These are phyloP conservation scores for Auriscalpium microsporum DNA, from an alignment of 768 basidiomycete species.

Conservation along the genomic window DNA sequence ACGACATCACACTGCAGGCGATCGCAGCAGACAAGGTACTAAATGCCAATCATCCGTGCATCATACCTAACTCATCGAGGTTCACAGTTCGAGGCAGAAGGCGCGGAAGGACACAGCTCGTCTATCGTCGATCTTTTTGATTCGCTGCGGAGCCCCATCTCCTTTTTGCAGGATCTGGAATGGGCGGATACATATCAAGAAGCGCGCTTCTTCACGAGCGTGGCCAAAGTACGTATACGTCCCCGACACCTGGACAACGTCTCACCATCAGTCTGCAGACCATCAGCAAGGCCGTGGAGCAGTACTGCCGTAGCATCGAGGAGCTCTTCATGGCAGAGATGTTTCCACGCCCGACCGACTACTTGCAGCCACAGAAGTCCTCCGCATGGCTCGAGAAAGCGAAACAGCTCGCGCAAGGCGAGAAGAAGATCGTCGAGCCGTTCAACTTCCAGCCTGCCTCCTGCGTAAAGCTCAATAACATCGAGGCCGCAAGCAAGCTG, in stretches of 20 bases:
- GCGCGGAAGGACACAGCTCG: constrained; percentile 81
- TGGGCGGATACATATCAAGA: constrained; percentile 91
- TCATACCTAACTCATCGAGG: neutral
- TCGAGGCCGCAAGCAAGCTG: constrained; percentile 83
- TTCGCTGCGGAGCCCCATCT: constrained; percentile 83
- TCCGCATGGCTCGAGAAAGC: constrained; percentile 87
- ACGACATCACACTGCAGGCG: constrained; percentile 36
- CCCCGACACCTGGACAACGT: neutral
- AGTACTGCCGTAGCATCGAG: constrained; percentile 85
- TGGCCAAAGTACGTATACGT: constrained; percentile 63
- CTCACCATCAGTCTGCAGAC: constrained; percentile 42
- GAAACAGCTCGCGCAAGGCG: constrained; percentile 66
- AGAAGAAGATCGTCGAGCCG: constrained; percentile 81
- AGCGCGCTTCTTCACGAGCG: constrained; percentile 80
- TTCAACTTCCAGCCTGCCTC: constrained; percentile 93
- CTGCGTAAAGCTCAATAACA: constrained; percentile 96
- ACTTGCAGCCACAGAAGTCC: constrained; percentile 75
- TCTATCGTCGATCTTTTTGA: constrained; percentile 96
- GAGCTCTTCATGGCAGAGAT: constrained; percentile 90
- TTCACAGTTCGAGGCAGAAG: constrained; percentile 69
- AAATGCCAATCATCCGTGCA: no score
- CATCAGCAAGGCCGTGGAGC: constrained; percentile 83
- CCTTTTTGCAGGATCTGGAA: constrained; percentile 79
- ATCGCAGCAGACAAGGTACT: constrained; percentile 74
- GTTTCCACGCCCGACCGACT: constrained; percentile 78